Percentiles rank a stretch among this genome's conserved stretches.
Conservation (phyloP, 2,329 filamentous ascomycete genomes). For the Lecanicillium sp. region DNA sequence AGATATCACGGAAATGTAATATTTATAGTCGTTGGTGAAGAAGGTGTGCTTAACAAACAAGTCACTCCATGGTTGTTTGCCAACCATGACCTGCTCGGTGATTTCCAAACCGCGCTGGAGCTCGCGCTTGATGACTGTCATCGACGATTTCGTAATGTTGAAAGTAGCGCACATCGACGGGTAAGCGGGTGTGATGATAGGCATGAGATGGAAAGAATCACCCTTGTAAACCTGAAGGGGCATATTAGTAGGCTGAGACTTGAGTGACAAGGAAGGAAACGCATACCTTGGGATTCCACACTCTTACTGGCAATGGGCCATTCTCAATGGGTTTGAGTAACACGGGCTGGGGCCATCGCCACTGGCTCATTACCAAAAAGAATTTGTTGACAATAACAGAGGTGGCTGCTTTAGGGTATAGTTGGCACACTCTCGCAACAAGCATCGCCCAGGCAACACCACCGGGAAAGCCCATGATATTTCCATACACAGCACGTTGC, state of each 20-base stretch:
- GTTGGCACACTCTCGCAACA: conserved; percentile 88
- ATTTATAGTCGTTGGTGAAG: conserved; percentile 89
- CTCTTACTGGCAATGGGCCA: conserved; percentile 69
- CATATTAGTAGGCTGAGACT: conserved; percentile 67
- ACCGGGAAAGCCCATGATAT: conserved; percentile 92
- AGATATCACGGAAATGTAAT: conserved; percentile 84
- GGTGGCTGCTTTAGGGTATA: conserved; percentile 87
- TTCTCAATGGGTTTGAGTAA: conserved; percentile 82
- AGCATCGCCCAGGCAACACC: conserved; percentile 98
- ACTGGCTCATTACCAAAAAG: conserved; percentile 83
- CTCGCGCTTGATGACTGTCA: conserved; percentile 75
- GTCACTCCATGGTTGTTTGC: conserved; percentile 74
- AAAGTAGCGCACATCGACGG: conserved; percentile 97
- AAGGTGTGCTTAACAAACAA: conserved; percentile 87
- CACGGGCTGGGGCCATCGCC: conserved; percentile 93
- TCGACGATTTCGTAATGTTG: conserved; percentile 83
- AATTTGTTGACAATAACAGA: conserved; percentile 89
- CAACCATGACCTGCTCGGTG: conserved; percentile 69
- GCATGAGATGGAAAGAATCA: conserved; percentile 88
- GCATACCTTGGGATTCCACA: conserved; percentile 89
- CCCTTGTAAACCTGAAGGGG: conserved; percentile 58
- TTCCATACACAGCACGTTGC: conserved; percentile 85
- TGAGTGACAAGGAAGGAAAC: conserved; percentile 7
- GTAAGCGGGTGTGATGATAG: conserved; percentile 94
- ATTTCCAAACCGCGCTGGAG: conserved; percentile 71